Evolutionary conservation across 2,329 filamentous ascomycete genomes (phyloP).

Genomic region (Pseudogymnoascus sp.): DNA sequence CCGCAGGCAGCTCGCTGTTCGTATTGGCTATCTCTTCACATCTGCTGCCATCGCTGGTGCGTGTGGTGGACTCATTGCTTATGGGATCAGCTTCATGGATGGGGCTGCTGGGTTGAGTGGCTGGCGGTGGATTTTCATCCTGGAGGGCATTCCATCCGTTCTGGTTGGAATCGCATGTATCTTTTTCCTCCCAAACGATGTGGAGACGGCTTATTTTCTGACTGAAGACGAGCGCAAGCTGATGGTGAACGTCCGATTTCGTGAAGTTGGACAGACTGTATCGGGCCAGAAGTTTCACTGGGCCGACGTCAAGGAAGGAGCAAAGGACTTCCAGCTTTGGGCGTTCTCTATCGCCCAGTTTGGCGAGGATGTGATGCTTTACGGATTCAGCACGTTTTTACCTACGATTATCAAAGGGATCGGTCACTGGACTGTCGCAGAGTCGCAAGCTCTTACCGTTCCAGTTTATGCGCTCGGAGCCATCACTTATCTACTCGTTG

Average conservation of each 20-base stretch:
- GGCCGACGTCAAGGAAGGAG: constrained; percentile 45
- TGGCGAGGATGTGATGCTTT: constrained; percentile 55
- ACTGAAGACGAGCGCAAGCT: constrained; percentile 41
- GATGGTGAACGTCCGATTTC: constrained; percentile 38
- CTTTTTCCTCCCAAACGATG: constrained; percentile 50
- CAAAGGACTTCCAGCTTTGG: constrained; percentile 58
- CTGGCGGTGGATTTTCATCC: constrained; percentile 54
- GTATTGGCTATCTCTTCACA: constrained; percentile 55
- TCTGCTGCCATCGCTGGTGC: constrained; percentile 53
- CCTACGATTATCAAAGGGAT: constrained; percentile 60
- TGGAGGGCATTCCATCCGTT: constrained; percentile 48
- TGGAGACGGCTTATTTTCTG: constrained; percentile 50
- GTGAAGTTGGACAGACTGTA: constrained; percentile 40
- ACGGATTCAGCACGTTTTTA: constrained; percentile 58
- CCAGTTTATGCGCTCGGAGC: constrained; percentile 59
- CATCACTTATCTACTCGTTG: constrained; percentile 48
- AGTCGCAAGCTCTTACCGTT: constrained; percentile 59
- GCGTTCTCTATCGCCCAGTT: constrained; percentile 52
- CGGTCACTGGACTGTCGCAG: constrained; percentile 43
- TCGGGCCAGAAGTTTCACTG: constrained; percentile 46
- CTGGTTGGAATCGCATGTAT: constrained; percentile 44
- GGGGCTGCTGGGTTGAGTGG: constrained; percentile 47
- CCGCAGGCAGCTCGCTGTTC: constrained; percentile 50
- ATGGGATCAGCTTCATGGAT: constrained; percentile 55
- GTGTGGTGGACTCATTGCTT: constrained; percentile 56